phyloP scores from a whole-genome alignment of 352 stramenopile genomes.

The Aphanomyces euteiches region DNA sequence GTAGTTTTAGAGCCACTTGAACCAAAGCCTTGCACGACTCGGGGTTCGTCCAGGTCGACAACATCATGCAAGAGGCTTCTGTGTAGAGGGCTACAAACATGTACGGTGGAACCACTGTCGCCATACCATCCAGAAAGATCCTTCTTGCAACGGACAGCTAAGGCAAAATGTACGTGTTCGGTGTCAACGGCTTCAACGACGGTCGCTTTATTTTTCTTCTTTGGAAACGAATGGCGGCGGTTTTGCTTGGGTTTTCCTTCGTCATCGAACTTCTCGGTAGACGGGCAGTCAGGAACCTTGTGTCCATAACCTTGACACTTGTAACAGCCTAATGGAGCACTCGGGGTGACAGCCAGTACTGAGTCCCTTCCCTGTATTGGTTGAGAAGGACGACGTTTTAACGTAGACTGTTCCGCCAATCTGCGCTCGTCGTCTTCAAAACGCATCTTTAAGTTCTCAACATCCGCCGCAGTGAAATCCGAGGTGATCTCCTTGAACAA shows the following conservation, averaged over 20 bases:
- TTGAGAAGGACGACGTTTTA: neutral
- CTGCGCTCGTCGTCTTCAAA: conserved; percentile 10
- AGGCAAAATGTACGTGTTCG: neutral
- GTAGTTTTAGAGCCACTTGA: neutral
- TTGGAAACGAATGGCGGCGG: neutral
- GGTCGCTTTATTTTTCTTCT: neutral
- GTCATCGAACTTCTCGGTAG: neutral
- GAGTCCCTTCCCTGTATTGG: neutral
- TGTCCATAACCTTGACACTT: conserved; percentile 16
- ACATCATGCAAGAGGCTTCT: neutral
- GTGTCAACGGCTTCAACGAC: neutral
- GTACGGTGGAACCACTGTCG: conserved; percentile 8
- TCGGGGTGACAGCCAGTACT: neutral
- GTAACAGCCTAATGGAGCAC: neutral
- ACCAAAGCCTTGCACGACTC: neutral
- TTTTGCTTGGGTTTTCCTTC: neutral
- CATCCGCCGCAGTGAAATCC: neutral
- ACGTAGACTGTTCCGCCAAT: neutral
- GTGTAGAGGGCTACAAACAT: conserved; percentile 13
- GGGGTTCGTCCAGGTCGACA: neutral
- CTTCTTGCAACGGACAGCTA: neutral
- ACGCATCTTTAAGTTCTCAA: neutral
- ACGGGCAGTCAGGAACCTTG: neutral
- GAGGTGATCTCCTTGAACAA: neutral
- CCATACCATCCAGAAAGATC: conserved; percentile 6